Conservation (phyloP, 371 early-diverging fungal genomes). For the Ecytonucleospora hepatopenaei region DNA sequence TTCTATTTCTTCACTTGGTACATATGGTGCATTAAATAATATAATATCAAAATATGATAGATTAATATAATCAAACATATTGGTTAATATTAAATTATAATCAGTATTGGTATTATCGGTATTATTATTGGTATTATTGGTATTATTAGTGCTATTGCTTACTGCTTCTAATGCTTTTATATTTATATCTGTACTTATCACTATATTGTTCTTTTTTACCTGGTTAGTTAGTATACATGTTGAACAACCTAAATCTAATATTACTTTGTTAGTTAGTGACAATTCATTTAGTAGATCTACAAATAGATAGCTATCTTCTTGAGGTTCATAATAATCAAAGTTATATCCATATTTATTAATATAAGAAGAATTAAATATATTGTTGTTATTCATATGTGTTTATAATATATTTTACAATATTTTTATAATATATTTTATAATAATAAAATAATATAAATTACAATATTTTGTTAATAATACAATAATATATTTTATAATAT, state of each 20-base stretch:
- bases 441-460: too few relatives aligned
- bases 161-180: conserved; percentile 25
- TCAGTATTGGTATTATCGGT: not conserved
- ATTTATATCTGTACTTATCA: conserved; percentile 37
- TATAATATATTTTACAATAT: too few relatives aligned
- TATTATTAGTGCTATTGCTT: too few relatives aligned
- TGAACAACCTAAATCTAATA: conserved; percentile 39
- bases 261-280: conserved; percentile 9
- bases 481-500: too few relatives aligned
- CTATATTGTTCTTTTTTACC: conserved; percentile 22
- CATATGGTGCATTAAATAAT: conserved; percentile 83
- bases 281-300: conserved; percentile 30
- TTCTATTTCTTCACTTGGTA: conserved; percentile 57
- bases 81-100: conserved; percentile 24
- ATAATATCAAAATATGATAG: conserved; percentile 63
- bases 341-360: not conserved
- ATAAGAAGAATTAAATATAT: too few relatives aligned
- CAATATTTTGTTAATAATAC: too few relatives aligned
- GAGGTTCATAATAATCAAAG: conserved; percentile 39
- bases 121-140: conserved; percentile 15
- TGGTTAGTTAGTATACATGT: conserved; percentile 27
- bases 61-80: conserved; percentile 30
- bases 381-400: too few relatives aligned
- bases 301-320: conserved; percentile 46
- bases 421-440: too few relatives aligned